Base-by-base conservation (phyloP, 495 filamentous ascomycete species). In the Aspergillus olivimuriae region DNA sequence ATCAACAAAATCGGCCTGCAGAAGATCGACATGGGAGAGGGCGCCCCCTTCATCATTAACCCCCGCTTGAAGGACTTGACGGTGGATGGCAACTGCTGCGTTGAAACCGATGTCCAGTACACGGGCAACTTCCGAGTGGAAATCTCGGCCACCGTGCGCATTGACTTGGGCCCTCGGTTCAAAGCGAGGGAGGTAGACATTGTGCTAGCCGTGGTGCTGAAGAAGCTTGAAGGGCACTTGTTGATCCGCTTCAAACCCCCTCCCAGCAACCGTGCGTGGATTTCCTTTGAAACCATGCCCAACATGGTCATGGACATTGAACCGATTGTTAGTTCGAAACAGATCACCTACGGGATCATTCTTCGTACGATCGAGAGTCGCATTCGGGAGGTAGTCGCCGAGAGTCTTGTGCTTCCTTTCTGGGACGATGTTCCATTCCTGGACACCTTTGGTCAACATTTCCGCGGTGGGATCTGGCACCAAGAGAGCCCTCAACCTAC, bases 341-440 rank as follows among this genome's bases (percentile, higher is more conserved):
- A 96, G 61, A 94, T 98, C 39, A 95, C 92, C 1, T 97, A 91
- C 60, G 83, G 82, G 5, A 77, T 95, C 34, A 91, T 98, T 35
- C 75, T 96, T 10, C 83, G 89, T 37, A 84, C 89, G 37, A 98
- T 98, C 46, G 92, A 97, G 61, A 94, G 84, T 50, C 73, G 90
- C 18, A 95, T 98, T 57, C 82, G 90, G 43, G 89, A 95, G 60
- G 87, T 96, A 30, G 73, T 98, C 40, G 87, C 81, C 2, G 92
- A 98, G 64, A 95, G 89, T 12, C 61, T 96, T 7, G 92, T 98
- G n/a, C 69, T 84, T 35, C 94, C 94, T 1, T 87, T 94, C 56
- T 97, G 90, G 87, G 92, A 98, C 46, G 92, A 98, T 60, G 77
- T 83, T 2, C 88, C 92, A 3, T 97, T 97, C 65, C 81, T 84